Evolutionary conservation across 805 yeast species (phyloP).

Genomic region (Candida insectorum): DNA sequence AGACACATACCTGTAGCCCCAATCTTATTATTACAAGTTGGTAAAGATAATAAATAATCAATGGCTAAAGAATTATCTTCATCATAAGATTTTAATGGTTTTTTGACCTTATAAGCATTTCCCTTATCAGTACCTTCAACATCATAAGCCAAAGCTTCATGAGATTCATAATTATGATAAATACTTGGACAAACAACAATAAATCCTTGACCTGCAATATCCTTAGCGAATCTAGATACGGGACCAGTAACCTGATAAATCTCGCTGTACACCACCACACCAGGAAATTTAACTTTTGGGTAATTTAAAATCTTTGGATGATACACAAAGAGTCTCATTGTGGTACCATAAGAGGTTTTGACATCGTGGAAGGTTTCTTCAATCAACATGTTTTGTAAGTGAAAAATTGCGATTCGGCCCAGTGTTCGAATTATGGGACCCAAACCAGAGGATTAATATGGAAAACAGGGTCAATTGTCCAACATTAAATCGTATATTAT

Average conservation of each 20-base stretch:
- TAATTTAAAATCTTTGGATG: slow-evolving; percentile 70
- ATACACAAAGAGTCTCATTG: slow-evolving; percentile 61
- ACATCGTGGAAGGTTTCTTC: slow-evolving; percentile 65
- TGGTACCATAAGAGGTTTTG: slow-evolving; percentile 60
- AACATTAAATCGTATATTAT: too few relatives aligned
- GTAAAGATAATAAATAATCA: slow-evolving; percentile 55
- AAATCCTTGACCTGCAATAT: slow-evolving; percentile 76
- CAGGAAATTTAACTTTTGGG: slow-evolving; percentile 80
- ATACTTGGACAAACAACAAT: slow-evolving; percentile 78
- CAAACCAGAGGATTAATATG: too few relatives aligned
- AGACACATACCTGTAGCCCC: slow-evolving; percentile 89
- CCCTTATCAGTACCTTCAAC: slow-evolving; percentile 74
- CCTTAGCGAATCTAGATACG: slow-evolving; percentile 71
- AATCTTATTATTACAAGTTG: slow-evolving; percentile 66
- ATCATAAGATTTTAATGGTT: slow-evolving; percentile 69
- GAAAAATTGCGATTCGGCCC: too few relatives aligned
- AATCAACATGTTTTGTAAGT: slow-evolving; percentile 59
- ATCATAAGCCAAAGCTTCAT: slow-evolving; percentile 67
- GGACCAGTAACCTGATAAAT: slow-evolving; percentile 84
- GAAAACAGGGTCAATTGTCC: too few relatives aligned
- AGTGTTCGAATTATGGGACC: too few relatives aligned
- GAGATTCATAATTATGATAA: slow-evolving; percentile 68
- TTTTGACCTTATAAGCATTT: slow-evolving; percentile 60
- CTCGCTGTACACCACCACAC: slow-evolving; percentile 74
- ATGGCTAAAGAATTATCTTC: slow-evolving; percentile 66